Base-by-base conservation (phyloP, 139 green algal species). In the Edaphochlamys debaryana region DNA sequence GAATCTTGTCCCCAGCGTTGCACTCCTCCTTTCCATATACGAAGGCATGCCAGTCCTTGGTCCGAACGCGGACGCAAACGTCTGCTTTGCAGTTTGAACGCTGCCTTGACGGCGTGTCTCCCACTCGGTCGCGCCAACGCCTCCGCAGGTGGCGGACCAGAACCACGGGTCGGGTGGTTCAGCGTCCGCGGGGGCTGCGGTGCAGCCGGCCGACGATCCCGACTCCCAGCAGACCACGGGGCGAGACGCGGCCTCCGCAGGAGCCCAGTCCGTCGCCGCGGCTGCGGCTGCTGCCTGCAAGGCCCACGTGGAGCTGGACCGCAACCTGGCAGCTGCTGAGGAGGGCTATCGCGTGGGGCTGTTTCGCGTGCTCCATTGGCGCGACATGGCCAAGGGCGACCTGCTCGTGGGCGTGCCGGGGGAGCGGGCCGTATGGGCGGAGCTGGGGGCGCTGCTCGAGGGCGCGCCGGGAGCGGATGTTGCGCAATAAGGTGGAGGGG, bases 281-380 rank as follows among this genome's bases (percentile, higher is more conserved):
- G 1, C 13, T 13, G 29, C 22, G 48, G 63, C 62, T 17, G 23
- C 78, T 30, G 34, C 74, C 15, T 84, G 79, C 82, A 94, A 91
- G 86, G 56, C 87, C 30, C 76, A 89, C 41, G 71, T 94, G 6
- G 91, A 94, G 88, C 42, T 93, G 19, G 91, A 94, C 74, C 67
- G 91, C 3, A 86, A 80, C 48, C 70, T 87, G 58, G 88, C 86
- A 8, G 85, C 88, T 4, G 45, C 9, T 27, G 91, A 93, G 80
- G 80, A 40, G 4, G 87, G 80, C 27, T 94, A 92, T 41, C 29
- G 4, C 9, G 42, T 63, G 36, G 85, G 69, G 8, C 70, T 92
- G 69, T 87, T 89, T 60, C 80, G 85, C 23, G 78, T 90, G 64
- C 79, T 92, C 17, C 69, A 87, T 3, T 84, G 79, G 29, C 63